Evolutionary conservation across 768 basidiomycete genomes (phyloP), one percentile per base, ranked within the genome.

Genomic region (Gelatoporia subvermispora): DNA sequence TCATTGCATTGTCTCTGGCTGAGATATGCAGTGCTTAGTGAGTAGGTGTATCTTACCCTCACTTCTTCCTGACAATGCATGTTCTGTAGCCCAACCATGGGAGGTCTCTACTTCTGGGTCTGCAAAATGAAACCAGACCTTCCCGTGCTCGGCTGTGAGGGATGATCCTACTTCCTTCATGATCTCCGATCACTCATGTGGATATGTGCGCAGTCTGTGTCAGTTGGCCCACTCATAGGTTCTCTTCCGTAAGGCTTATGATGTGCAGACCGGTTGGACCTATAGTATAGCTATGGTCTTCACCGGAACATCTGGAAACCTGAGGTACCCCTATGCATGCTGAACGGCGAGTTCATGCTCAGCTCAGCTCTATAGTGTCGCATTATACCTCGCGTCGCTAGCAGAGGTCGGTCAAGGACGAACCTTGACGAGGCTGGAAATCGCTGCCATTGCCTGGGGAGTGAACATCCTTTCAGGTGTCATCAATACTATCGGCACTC

Each of bases 31-130:
- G 78, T 43, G 73, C 78, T 38, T 80, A 77, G 76, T 77, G 52
- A 63, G 76, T 61, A 3, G 8, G 20, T 2, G n/a, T 20, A 21
- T 22, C 16, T 34, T 1, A 2, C 13, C 34, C 28, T 21, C 18
- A 38, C 2, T 43, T 1, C 20, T 0, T 20, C 16, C 34, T 34
- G 36, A 49, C 36, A 28, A 17, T 45, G 24, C 17, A n/a, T 15
- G 8, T 15, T 35, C 4, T 42, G 1, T n/a, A 76, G 74, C 47
- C 77, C 78, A 0, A 77, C 78, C 3, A 73, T 81, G 69, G 79
- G 78, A 20, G 79, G 78, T 5, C 63, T 81, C 42, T 82, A 81
- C 60, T 82, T 81, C 58, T 81, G 79, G 79, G 78, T 79, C 10
- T 80, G 77, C 64, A 75, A 72, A 56, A 76, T 81, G 76, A 78